Evolutionary conservation across 1,284 basidiomycete species (phyloP).

Genomic region (Puccinia horiana): DNA sequence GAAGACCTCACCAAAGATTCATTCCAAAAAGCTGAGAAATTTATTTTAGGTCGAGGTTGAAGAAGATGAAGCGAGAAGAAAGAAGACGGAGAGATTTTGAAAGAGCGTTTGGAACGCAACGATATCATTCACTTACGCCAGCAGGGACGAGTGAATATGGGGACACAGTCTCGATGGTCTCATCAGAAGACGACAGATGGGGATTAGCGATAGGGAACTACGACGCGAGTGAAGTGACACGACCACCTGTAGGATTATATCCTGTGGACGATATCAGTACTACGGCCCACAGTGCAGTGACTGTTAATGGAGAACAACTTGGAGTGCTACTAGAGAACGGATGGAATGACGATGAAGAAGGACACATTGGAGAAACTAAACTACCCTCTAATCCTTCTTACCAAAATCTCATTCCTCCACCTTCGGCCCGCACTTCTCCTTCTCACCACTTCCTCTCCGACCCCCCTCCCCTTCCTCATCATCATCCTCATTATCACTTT

Average conservation of each 20-base stretch:
- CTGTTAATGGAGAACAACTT: slow-evolving; percentile 18
- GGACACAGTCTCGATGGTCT: slow-evolving; percentile 71
- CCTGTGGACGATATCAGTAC: slow-evolving; percentile 55
- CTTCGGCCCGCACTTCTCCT: background rate
- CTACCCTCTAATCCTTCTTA: background rate
- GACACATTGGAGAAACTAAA: background rate
- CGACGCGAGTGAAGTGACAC: slow-evolving; percentile 51
- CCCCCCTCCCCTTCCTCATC: too few relatives aligned
- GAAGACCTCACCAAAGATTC: slow-evolving; percentile 59
- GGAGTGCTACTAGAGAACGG: slow-evolving; percentile 26
- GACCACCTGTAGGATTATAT: slow-evolving; percentile 70
- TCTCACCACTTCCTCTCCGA: background rate
- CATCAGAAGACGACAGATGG: slow-evolving; percentile 78
- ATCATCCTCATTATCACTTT: too few relatives aligned
- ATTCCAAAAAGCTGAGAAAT: slow-evolving; percentile 60
- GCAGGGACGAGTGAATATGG: slow-evolving; percentile 59
- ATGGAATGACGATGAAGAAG: slow-evolving; percentile 10
- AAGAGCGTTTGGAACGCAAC: slow-evolving; percentile 61
- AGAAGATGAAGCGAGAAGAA: slow-evolving; percentile 51
- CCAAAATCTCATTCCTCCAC: background rate
- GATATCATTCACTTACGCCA: slow-evolving; percentile 53
- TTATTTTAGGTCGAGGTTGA: slow-evolving; percentile 53
- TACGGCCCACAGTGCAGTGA: slow-evolving; percentile 16
- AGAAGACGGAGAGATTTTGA: slow-evolving; percentile 64
- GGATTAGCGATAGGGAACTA: slow-evolving; percentile 63